Evolutionary conservation across 441 rosid genomes (phyloP), one percentile per base, ranked within the genome.

Genomic region (Heliophila coronopifolia): DNA sequence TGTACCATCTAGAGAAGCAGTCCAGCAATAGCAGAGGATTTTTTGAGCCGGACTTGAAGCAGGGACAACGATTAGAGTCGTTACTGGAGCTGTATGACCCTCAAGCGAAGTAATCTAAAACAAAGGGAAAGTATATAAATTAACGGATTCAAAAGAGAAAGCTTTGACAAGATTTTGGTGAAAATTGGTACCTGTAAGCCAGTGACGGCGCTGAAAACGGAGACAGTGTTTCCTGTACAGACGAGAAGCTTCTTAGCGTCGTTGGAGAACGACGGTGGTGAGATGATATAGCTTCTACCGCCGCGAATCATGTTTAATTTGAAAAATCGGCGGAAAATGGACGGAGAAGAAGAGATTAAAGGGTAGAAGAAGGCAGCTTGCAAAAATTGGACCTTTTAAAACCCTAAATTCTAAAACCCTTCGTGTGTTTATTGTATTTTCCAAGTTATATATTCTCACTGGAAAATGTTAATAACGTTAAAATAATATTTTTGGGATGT

Each of bases 1-100:
- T 2, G 86, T 84, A 13, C 99, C 96, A 65, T 93, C 99, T 2
- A 86, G 78, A 11, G 99, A 86, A 4, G 96, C 80, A 15, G 99
- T 93, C 97, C 97, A 93, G 54, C 97, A 93, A 55, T 73, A 82
- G 28, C 77, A 76, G 49, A 93, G 57, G 35, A 76, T 45, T 22
- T 75, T 79, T 17, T 65, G 71, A 2, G 81, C 80, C 9, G 81
- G 70, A 52, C 36, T 64, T 6, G 79, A 58, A 1, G 81, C 82
- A 13, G 97, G 95, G 12, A 69, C 89, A 47, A 89, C 96, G 9
- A 84, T 37, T 5, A 93, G 79, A 28, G 88, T 38, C 25, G 96
- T 84, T 4, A 93, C 95, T 2, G 55, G 76, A 37, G 86, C 86
- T 59, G 74, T 68, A 57, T 93, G 99, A 47, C 88, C 97, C 20